These are phyloP conservation scores for Cucumis melo DNA, from an alignment of 306 rosid species.

Conservation along the genomic window DNA sequence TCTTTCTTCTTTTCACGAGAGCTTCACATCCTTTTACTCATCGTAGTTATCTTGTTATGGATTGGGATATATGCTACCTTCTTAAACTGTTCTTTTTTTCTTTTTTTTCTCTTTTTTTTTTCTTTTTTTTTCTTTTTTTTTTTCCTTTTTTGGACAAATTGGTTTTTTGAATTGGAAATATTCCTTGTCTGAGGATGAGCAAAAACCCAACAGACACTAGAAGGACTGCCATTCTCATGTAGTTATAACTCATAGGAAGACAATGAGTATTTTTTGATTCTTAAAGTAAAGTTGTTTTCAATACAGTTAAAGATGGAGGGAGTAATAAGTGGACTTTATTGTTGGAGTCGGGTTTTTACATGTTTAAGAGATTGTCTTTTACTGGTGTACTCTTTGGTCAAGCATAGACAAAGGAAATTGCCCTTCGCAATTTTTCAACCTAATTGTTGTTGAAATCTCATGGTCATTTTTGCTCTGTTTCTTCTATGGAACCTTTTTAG, in stretches of 20 bases:
- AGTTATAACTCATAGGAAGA: not conserved
- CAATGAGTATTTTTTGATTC: not conserved
- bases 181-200: not conserved
- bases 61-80: not conserved
- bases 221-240: not conserved
- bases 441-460: not conserved
- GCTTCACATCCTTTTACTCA: not conserved
- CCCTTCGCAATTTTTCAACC: not conserved
- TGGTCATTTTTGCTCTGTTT: not conserved
- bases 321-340: not conserved
- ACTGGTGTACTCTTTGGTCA: not conserved
- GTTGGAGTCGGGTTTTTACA: not conserved
- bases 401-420: not conserved
- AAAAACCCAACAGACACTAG: not conserved
- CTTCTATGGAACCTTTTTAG: not conserved
- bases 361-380: not conserved
- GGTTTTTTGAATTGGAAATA: not conserved
- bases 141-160: too few relatives aligned
- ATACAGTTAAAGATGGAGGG: not conserved
- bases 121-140: too few relatives aligned
- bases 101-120: too few relatives aligned
- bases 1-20: conserved; percentile 7
- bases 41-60: not conserved
- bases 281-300: not conserved
- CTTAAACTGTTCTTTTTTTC: not conserved